Evolutionary conservation across 2,329 filamentous ascomycete species (phyloP).

Genomic region (Parastagonospora nodorum): DNA sequence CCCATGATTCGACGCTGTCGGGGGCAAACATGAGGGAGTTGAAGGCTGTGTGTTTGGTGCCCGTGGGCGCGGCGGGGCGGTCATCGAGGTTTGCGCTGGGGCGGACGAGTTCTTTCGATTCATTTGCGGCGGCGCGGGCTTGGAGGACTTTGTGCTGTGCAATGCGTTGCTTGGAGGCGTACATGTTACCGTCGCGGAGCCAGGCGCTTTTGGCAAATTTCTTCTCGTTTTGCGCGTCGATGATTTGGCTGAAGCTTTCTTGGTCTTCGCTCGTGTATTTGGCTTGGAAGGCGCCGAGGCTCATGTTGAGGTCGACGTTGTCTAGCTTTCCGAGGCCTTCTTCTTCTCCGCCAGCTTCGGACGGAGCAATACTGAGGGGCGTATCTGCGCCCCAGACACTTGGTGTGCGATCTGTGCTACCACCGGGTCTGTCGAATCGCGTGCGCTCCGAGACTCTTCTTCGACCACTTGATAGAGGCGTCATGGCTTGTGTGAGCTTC

Average conservation of each 20-base stretch:
- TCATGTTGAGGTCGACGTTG: conserved; percentile 75
- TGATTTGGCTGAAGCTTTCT: conserved; percentile 89
- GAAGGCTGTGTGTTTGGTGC: conserved; percentile 72
- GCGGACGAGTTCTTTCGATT: conserved; percentile 47
- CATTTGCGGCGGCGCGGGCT: conserved; percentile 54
- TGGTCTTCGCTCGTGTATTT: conserved; percentile 98
- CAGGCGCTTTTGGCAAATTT: conserved; percentile 83
- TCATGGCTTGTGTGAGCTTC: conserved; percentile 72
- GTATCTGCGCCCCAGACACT: conserved; percentile 71
- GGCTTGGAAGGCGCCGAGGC: conserved; percentile 81
- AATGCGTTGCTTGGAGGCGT: conserved; percentile 67
- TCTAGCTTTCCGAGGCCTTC: conserved; percentile 49
- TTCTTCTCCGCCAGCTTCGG: conserved; percentile 35
- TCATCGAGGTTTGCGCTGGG: conserved; percentile 66
- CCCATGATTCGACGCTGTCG: conserved; percentile 63
- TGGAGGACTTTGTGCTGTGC: conserved; percentile 76
- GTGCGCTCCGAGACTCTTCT: conserved; percentile 40
- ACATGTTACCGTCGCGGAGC: conserved; percentile 87
- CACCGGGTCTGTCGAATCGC: conserved; percentile 19
- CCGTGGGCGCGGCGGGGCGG: conserved; percentile 75
- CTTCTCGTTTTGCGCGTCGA: conserved; percentile 90
- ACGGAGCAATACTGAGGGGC: conserved; percentile 63
- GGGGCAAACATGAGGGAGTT: conserved; percentile 89
- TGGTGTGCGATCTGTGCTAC: conserved; percentile 61
- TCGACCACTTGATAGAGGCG: conserved; percentile 64